phyloP scores from a whole-genome alignment of 352 stramenopile species.

The Pythium graminicola region DNA sequence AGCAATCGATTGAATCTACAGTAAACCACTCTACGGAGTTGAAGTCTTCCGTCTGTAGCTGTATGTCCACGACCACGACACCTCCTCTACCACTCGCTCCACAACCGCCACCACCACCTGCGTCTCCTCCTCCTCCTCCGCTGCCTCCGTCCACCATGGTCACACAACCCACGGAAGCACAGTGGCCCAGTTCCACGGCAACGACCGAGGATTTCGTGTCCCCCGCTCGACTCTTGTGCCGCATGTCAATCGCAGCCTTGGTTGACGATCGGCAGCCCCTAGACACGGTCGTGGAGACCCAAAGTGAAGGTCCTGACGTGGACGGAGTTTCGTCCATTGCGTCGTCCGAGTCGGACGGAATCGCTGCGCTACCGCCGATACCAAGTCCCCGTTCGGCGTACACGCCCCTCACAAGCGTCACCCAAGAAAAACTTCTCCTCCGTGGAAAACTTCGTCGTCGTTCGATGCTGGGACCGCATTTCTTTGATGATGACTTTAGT shows the following conservation, averaged over 20 bases:
- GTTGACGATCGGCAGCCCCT: slow-evolving; percentile 1
- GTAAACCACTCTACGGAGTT: too few relatives aligned
- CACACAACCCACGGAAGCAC: neutral
- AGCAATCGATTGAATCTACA: too few relatives aligned
- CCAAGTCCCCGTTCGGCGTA: neutral
- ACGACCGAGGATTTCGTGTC: neutral
- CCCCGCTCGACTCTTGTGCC: slow-evolving; percentile 3
- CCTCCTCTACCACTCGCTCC: too few relatives aligned
- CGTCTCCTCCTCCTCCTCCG: neutral
- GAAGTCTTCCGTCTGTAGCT: neutral
- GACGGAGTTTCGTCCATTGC: neutral
- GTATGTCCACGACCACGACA: neutral
- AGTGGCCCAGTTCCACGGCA: neutral
- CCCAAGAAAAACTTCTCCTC: slow-evolving; percentile 2
- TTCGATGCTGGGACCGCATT: neutral
- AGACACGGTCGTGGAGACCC: too few relatives aligned
- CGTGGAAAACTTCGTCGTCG: slow-evolving; percentile 2
- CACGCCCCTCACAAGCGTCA: slow-evolving; percentile 5
- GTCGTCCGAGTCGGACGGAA: neutral
- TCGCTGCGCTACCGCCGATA: neutral
- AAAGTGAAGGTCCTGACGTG: neutral
- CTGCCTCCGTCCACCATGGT: neutral
- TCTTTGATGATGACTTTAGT: slow-evolving; percentile 19
- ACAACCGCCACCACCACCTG: neutral
- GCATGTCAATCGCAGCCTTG: slow-evolving; percentile 12